A percentile compares a stretch with the other conserved stretches of the same genome.
Conservation (phyloP, 2,329 filamentous ascomycete species). For the Lecanicillium sp. region DNA sequence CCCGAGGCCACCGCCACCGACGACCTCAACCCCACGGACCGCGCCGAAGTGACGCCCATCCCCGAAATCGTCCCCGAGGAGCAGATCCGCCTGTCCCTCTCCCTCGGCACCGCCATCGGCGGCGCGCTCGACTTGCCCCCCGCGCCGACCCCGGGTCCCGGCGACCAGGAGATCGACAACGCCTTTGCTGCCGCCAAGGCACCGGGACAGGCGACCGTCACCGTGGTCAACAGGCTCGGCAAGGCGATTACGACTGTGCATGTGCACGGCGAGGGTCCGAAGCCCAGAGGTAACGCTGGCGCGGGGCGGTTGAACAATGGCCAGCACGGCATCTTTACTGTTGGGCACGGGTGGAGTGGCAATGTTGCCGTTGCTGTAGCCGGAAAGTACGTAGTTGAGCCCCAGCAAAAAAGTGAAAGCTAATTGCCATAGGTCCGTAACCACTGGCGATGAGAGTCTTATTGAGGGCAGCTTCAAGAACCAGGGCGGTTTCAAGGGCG, state of each 20-base stretch:
- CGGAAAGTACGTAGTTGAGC: not conserved
- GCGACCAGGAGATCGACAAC: not conserved
- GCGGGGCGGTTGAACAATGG: conserved; percentile 1
- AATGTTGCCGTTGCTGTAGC: conserved; percentile 12
- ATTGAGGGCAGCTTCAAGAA: conserved; percentile 15
- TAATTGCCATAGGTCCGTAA: not conserved
- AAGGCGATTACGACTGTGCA: conserved; percentile 7
- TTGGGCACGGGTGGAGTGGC: conserved; percentile 10
- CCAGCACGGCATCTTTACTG: conserved; percentile 5
- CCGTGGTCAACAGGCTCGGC: not conserved
- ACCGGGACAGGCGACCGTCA: not conserved
- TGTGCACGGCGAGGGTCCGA: not conserved
- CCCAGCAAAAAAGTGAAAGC: not conserved
- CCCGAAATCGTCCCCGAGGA: conserved; percentile 1
- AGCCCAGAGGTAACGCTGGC: not conserved
- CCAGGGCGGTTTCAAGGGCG: conserved; percentile 9
- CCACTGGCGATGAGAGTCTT: conserved; percentile 20
- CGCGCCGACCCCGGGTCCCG: not conserved
- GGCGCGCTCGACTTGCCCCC: conserved; percentile 9
- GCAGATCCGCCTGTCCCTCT: not conserved
- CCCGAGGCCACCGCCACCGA: not conserved
- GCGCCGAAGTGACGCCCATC: not conserved
- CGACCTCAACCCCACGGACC: not conserved
- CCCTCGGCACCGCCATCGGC: conserved; percentile 5
- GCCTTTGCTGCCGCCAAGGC: not conserved